phyloP scores from a whole-genome alignment of 768 basidiomycete genomes.

The Pisolithus sp. region DNA sequence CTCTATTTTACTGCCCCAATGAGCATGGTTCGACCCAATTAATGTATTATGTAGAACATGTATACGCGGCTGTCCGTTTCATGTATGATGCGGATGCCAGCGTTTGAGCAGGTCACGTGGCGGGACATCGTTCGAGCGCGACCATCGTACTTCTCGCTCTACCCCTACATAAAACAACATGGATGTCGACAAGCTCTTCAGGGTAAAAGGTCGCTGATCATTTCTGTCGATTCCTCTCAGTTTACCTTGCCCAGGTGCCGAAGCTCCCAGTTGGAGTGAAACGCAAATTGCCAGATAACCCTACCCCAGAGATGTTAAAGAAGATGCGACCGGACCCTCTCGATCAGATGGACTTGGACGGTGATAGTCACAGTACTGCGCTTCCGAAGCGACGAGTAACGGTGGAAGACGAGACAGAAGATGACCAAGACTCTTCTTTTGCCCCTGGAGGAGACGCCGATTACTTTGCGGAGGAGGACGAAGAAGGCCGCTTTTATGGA shows the following conservation, averaged over 20 bases:
- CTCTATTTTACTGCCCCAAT: too few relatives aligned
- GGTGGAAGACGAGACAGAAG: constrained; percentile 50
- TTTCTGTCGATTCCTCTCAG: not conserved
- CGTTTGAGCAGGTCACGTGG: not conserved
- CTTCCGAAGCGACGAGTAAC: constrained; percentile 35
- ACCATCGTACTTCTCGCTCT: not conserved
- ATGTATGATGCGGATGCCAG: too few relatives aligned
- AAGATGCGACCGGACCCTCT: constrained; percentile 57
- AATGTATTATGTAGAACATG: too few relatives aligned
- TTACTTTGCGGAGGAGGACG: constrained; percentile 87
- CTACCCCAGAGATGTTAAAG: constrained; percentile 77
- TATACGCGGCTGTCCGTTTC: too few relatives aligned
- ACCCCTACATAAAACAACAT: constrained; percentile 18
- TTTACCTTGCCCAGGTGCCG: constrained; percentile 42
- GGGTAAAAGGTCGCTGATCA: constrained; percentile 24
- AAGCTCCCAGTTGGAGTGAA: constrained; percentile 64
- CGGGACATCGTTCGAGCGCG: not conserved
- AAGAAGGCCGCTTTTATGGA: constrained; percentile 89
- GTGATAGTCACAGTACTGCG: not conserved
- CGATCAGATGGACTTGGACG: constrained; percentile 5
- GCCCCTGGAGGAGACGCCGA: constrained; percentile 86
- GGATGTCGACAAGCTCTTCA: constrained; percentile 48
- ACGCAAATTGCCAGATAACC: constrained; percentile 69
- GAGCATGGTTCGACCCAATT: too few relatives aligned
- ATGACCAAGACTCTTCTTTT: constrained; percentile 39